Evolutionary conservation across 1,139 yeast genomes (phyloP).

Genomic region (Suhomyces terraborum): DNA sequence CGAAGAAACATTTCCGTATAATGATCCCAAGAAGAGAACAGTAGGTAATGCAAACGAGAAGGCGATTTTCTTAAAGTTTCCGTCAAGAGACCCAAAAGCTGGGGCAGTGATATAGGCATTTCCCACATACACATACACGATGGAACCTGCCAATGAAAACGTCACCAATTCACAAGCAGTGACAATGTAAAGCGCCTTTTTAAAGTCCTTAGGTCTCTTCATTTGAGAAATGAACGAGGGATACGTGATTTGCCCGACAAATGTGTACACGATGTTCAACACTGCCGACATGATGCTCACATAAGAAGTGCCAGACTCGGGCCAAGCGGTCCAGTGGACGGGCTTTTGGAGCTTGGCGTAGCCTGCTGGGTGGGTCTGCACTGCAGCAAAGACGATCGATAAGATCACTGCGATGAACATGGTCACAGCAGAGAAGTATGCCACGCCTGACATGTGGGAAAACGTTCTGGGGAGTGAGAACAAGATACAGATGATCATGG

Average conservation of each 20-base stretch:
- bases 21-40: slow-evolving; percentile 54
- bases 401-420: slow-evolving; percentile 59
- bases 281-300: slow-evolving; percentile 59
- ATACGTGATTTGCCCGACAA: slow-evolving; percentile 64
- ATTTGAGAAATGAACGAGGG: slow-evolving; percentile 64
- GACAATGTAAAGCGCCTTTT: slow-evolving; percentile 55
- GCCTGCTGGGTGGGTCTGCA: slow-evolving; percentile 50
- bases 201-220: slow-evolving; percentile 59
- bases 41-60: slow-evolving; percentile 67
- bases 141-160: slow-evolving; percentile 56
- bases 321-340: slow-evolving; percentile 50
- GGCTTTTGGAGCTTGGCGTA: slow-evolving; percentile 34
- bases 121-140: slow-evolving; percentile 61
- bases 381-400: slow-evolving; percentile 55
- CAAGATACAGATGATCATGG: slow-evolving; percentile 49
- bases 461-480: slow-evolving; percentile 60
- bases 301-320: slow-evolving; percentile 51
- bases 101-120: slow-evolving; percentile 57
- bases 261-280: slow-evolving; percentile 60
- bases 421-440: slow-evolving; percentile 54
- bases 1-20: slow-evolving; percentile 57
- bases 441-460: slow-evolving; percentile 51
- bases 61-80: slow-evolving; percentile 52
- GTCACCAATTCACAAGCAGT: slow-evolving; percentile 51
- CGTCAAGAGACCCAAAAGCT: slow-evolving; percentile 55